Conservation (phyloP, 176 grass and related monocot genomes). For the Calamus simplicifolius region DNA sequence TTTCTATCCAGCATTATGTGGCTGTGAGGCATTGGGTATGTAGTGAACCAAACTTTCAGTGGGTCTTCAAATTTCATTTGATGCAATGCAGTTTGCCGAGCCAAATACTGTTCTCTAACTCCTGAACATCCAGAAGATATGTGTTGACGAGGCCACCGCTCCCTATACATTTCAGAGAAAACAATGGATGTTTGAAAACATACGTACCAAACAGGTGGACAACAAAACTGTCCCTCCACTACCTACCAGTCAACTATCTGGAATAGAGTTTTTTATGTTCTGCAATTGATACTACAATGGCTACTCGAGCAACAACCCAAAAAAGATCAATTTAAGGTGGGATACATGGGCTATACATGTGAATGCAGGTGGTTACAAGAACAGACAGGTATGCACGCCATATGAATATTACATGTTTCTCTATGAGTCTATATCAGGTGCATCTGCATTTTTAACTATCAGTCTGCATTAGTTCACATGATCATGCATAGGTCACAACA, state of each 20-base stretch:
- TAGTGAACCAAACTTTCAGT: slow-evolving; percentile 9
- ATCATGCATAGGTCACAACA: no score
- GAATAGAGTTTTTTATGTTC: no score
- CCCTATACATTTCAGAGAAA: slow-evolving; percentile 33
- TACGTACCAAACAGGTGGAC: no score
- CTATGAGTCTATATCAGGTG: no score
- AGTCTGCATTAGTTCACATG: no score
- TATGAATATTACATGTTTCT: background rate
- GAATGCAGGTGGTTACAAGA: no score
- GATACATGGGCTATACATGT: no score
- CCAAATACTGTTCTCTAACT: slow-evolving; percentile 53
- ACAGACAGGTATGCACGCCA: background rate
- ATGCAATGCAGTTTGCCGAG: slow-evolving; percentile 42
- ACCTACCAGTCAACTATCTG: background rate
- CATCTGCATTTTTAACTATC: no score
- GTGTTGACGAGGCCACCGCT: slow-evolving; percentile 57
- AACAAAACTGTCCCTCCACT: background rate
- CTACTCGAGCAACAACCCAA: no score
- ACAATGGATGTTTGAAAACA: background rate
- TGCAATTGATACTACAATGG: no score
- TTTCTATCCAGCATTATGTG: slow-evolving; percentile 55
- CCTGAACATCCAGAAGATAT: slow-evolving; percentile 32
- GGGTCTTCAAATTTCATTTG: slow-evolving; percentile 82
- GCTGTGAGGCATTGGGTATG: slow-evolving; percentile 14
- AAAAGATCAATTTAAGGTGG: no score